Conservation (phyloP, 2,329 filamentous ascomycete genomes). For the Aspergillus uvarum region DNA sequence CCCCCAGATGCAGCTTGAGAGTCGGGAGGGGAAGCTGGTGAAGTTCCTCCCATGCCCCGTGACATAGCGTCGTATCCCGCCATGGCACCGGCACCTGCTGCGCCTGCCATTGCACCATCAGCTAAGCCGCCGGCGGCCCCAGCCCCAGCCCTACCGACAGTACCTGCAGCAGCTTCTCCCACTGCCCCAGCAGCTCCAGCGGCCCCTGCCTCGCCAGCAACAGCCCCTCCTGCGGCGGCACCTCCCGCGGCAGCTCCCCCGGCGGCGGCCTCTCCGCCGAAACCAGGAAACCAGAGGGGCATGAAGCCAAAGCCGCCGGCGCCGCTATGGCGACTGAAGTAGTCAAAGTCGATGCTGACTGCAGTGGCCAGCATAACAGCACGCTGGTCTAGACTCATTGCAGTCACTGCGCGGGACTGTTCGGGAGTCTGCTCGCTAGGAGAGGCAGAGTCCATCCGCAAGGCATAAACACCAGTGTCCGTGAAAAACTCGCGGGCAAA, state of each 20-base stretch:
- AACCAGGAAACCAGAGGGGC: slow-evolving; percentile 53
- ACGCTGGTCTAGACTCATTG: slow-evolving; percentile 65
- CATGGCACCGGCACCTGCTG: slow-evolving; percentile 58
- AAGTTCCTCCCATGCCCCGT: slow-evolving; percentile 42
- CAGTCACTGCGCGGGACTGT: slow-evolving; percentile 33
- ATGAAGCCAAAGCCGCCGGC: slow-evolving; percentile 50
- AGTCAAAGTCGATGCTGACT: slow-evolving; percentile 66
- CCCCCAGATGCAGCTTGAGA: slow-evolving; percentile 19
- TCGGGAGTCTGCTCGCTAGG: slow-evolving; percentile 35
- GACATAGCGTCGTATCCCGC: slow-evolving; percentile 65
- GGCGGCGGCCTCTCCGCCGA: slow-evolving; percentile 42
- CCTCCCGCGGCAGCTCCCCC: slow-evolving; percentile 41
- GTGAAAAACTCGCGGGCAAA: slow-evolving; percentile 66
- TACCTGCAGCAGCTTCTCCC: slow-evolving; percentile 40
- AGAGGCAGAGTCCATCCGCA: slow-evolving; percentile 63
- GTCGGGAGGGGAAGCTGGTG: slow-evolving; percentile 16
- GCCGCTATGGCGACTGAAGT: slow-evolving; percentile 62
- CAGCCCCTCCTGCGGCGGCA: slow-evolving; percentile 38
- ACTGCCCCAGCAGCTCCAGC: slow-evolving; percentile 29
- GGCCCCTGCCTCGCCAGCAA: slow-evolving; percentile 38
- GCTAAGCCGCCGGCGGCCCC: slow-evolving; percentile 43
- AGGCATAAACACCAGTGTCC: slow-evolving; percentile 63
- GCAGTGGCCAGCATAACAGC: slow-evolving; percentile 67
- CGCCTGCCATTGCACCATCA: slow-evolving; percentile 46
- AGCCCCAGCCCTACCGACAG: slow-evolving; percentile 39